These are phyloP conservation scores for Lolium perenne DNA, from an alignment of 176 grass and related monocot species.

Conservation along the genomic window DNA sequence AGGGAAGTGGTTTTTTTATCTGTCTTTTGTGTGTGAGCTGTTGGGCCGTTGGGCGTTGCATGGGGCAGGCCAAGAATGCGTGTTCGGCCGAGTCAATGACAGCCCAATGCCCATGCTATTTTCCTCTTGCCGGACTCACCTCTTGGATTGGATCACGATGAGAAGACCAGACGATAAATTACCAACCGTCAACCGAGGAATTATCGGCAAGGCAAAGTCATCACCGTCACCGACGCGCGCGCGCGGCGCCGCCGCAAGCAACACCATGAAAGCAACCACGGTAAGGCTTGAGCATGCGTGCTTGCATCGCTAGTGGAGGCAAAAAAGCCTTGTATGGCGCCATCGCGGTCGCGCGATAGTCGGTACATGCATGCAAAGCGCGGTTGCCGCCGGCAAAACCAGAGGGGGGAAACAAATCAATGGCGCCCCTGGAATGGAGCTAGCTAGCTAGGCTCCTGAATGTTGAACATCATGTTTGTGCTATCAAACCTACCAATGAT, in stretches of 20 bases:
- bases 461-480: neutral
- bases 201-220: neutral
- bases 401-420: neutral
- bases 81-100: no score
- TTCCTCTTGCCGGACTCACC: no score
- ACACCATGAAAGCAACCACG: neutral
- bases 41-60: neutral
- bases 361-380: neutral
- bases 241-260: conserved; percentile 1
- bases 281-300: neutral
- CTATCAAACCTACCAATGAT: conserved; percentile 11
- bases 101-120: neutral
- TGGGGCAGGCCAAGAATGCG: neutral
- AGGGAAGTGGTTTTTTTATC: no score
- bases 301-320: conserved; percentile 12
- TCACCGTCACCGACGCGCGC: neutral
- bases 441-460: neutral
- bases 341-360: neutral
- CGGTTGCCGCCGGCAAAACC: neutral
- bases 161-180: neutral
- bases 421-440: conserved; percentile 16
- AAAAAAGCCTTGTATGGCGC: conserved; percentile 30
- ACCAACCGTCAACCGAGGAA: neutral
- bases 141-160: neutral
- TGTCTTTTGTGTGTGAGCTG: no score